phyloP scores from a whole-genome alignment of 306 rosid genomes.

The Phaseolus lunatus region DNA sequence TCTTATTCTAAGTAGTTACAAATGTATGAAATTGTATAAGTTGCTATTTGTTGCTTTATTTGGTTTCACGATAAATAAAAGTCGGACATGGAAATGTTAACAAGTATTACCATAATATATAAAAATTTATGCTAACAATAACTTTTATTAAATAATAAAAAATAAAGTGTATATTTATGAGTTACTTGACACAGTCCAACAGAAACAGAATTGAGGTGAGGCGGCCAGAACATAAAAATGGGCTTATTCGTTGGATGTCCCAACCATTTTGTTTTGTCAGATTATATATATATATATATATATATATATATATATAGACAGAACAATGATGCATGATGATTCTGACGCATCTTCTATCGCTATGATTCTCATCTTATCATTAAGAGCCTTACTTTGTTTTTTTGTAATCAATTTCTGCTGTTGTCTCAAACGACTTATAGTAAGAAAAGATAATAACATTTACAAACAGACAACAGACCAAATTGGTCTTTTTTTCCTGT shows the following conservation, averaged over 20 bases:
- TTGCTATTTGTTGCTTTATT: no score
- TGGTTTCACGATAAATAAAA: no score
- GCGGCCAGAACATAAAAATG: background rate
- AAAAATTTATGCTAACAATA: no score
- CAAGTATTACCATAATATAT: no score
- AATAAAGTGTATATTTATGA: no score
- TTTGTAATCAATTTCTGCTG: slow-evolving; percentile 8
- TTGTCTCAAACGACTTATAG: background rate
- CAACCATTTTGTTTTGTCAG: no score
- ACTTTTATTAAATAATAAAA: background rate
- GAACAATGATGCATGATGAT: background rate
- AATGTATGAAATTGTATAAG: no score
- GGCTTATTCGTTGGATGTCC: background rate
- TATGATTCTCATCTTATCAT: background rate
- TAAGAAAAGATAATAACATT: background rate
- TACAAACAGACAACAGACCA: background rate
- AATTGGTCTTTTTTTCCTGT: background rate
- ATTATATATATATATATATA: no score
- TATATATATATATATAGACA: background rate
- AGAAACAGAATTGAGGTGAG: background rate
- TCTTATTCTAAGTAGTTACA: no score
- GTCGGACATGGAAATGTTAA: no score
- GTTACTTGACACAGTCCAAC: background rate
- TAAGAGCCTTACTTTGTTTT: background rate
- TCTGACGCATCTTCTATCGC: background rate